Conservation (phyloP, 169 alveolate genomes). For the Cyclospora cayetanensis region DNA sequence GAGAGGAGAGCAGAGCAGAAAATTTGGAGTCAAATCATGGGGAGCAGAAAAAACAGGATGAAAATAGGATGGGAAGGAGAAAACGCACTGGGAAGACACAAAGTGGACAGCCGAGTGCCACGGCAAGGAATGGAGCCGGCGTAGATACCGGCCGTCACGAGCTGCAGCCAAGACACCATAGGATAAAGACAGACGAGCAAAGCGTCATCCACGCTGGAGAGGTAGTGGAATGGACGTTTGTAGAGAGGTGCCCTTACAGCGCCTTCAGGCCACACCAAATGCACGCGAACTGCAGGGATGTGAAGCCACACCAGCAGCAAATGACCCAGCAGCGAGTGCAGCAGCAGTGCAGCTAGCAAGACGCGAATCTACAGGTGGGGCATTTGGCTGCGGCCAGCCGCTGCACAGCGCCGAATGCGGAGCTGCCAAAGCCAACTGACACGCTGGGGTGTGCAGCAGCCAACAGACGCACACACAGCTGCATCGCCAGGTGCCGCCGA, state of each 20-base stretch:
- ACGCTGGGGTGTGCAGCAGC: not conserved
- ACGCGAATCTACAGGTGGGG: too few species aligned
- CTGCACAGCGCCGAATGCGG: not conserved
- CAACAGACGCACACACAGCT: not conserved
- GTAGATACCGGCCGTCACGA: constrained; percentile 23
- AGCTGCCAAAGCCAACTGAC: not conserved
- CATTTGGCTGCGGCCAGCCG: too few species aligned
- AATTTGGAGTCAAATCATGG: not conserved
- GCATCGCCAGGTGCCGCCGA: not conserved
- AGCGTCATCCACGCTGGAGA: too few species aligned
- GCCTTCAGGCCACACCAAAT: too few species aligned
- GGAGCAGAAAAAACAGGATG: not conserved
- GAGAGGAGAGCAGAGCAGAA: not conserved
- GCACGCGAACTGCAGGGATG: too few species aligned
- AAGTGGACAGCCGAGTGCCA: constrained; percentile 10
- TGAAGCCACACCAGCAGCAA: too few species aligned
- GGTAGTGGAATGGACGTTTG: too few species aligned
- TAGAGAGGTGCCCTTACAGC: not conserved
- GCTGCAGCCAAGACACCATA: constrained; percentile 16
- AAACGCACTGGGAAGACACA: not conserved
- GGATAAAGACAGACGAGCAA: too few species aligned
- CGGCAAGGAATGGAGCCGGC: constrained; percentile 37
- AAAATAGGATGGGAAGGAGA: not conserved
- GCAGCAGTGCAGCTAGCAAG: too few species aligned
- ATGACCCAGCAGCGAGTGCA: too few species aligned